Evolutionary conservation across 23 red algal species (phyloP), one percentile per base, ranked within the genome.

Genomic region (Gracilariopsis chorda): DNA sequence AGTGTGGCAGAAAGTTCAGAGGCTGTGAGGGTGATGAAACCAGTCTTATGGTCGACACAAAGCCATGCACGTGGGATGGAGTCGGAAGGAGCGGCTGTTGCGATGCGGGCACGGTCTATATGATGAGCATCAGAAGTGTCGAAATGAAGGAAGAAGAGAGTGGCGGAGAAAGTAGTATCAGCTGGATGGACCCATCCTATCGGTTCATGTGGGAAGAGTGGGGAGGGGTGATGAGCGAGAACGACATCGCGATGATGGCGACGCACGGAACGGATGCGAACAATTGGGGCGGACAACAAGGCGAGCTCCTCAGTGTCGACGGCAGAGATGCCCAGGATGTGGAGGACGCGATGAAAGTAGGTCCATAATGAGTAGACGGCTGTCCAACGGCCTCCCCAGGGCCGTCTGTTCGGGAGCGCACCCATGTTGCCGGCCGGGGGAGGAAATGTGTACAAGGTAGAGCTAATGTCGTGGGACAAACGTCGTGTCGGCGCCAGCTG

Each of bases 81-180:
- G 14, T 64, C 43, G 36, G 80, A 57, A 4, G 80, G 80, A 25
- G 56, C 56, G 12, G 88, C 88, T 14, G 88, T 91, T 11, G 88
- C 88, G 16, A 91, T 52, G 3, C 88, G 88, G 39, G 58, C 73
- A 34, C 77, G 88, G 58, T 91, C 88, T 21, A 39, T 23, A n/a
- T 44, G 57, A 36, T 73, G 53, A 9, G 88, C 43, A 34, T 80
- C 43, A 17, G 85, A 89, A 27, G 44, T 89, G 58, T 89, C 85
- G 77, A 91, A 81, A 48, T 91, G 88, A 59, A 91, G 88, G 35
- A 91, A 82, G 59, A 91, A 91, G 9, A 82, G 58, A 32, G 88
- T 76, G 60, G 73, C 74, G 24, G 74, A 48, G 27, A 88, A 1
- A 17, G 58, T 45, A 39, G 58, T 37, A 2, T 51, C 28, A 34